Evolutionary conservation across 129 eudicot species (phyloP), one percentile per base, ranked within the genome.

Genomic region (Scalesia atractyloides): DNA sequence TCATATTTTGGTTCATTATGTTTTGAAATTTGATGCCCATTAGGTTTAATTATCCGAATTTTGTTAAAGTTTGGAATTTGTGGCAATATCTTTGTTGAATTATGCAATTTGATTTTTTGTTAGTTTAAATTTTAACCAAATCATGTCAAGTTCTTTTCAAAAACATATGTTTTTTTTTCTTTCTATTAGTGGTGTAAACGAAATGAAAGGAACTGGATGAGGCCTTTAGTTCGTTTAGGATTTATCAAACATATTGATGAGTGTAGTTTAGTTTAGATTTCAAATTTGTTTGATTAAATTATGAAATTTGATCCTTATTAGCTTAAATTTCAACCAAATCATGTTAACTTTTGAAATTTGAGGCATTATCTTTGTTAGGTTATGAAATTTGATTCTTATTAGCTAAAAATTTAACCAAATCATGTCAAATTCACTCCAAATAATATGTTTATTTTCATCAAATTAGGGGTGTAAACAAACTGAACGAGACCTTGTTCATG

Each of bases 291-390:
- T 14, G 67, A 20, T 57, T 20, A 22, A 53, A 39, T 51, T 19
- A 20, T 71, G 66, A 57, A 50, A 57, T 58, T 43, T 57, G 44
- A 44, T 3, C 4, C 46, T 41, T 18, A 34, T 51, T 69, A 33
- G 63, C 49, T 69, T 69, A 16, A n/a, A 34, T 20, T 17, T 22
- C 43, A n/a, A 6, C 18, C n/a, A 71, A 71, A 20, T 58, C 56
- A 39, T 70, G 75, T 19, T 54, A 36, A 14, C 10, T 46, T 37
- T 37, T 37, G 43, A 37, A 37, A 37, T 5, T 37, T 5, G 43
- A 37, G 43, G 43, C 6, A 37, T 3, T 7, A 37, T 37, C 0
- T 37, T 37, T 37, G 0, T 57, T 20, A 20, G 36, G 20, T 39
- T 20, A 20, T 71, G 56, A 57, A 48, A 22, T 58, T 43, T 57